Percentiles rank a stretch among this genome's conserved stretches.
Conservation (phyloP, 2,329 filamentous ascomycete species). For the Trichoderma koningii region DNA sequence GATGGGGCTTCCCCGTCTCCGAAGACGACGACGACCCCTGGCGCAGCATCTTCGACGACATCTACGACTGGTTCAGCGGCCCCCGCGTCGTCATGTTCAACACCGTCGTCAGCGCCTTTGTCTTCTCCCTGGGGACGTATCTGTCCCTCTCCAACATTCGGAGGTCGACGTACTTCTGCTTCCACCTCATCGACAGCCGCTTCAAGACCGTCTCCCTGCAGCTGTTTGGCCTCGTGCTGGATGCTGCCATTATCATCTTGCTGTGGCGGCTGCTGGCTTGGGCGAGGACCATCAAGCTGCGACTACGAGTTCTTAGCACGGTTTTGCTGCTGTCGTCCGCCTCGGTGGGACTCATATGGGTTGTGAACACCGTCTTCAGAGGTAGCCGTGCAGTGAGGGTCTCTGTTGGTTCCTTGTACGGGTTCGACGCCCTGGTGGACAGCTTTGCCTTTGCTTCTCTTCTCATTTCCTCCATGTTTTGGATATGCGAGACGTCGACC, state of each 20-base stretch:
- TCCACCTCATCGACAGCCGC: constrained; percentile 45
- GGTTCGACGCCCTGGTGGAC: constrained; percentile 53
- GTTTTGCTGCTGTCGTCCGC: constrained; percentile 47
- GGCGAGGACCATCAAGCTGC: constrained; percentile 50
- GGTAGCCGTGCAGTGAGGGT: constrained; percentile 31
- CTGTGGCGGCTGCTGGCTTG: constrained; percentile 56
- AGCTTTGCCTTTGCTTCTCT: constrained; percentile 50
- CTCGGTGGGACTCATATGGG: constrained; percentile 43
- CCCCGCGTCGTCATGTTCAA: constrained; percentile 44
- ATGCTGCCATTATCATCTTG: constrained; percentile 50
- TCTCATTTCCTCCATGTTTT: constrained; percentile 48
- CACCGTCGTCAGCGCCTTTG: constrained; percentile 41
- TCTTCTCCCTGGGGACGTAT: constrained; percentile 50
- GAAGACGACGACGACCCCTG: constrained; percentile 51
- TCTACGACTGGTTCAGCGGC: constrained; percentile 50
- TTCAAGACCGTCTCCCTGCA: constrained; percentile 46
- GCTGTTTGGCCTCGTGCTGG: constrained; percentile 48
- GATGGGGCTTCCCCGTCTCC: constrained; percentile 37
- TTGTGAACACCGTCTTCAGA: constrained; percentile 38
- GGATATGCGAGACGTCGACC: constrained; percentile 51
- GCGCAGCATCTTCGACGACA: constrained; percentile 51
- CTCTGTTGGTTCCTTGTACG: constrained; percentile 49
- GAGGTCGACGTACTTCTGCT: constrained; percentile 56
- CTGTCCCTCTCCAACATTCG: constrained; percentile 43
- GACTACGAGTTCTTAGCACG: constrained; percentile 49